Evolutionary conservation across 306 rosid genomes (phyloP), one percentile per base, ranked within the genome.

Genomic region (Oemleria cerasiformis): DNA sequence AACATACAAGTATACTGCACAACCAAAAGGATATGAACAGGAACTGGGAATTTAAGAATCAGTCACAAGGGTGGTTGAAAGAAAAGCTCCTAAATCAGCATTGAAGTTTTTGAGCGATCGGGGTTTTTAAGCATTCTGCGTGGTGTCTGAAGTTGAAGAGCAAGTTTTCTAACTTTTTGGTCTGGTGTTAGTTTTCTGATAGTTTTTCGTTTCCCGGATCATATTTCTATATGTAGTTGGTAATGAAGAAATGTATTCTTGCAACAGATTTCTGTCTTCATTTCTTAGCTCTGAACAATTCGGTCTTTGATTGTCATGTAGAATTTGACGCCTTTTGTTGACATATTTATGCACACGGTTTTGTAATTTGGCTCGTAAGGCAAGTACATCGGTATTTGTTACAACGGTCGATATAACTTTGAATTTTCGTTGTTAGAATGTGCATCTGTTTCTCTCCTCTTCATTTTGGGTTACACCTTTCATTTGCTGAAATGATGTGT

Each of bases 131-230:
- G 50, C 39, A 2, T 68, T 67, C 40, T 68, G 9, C 63, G 5
- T 5, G 73, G 38, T 69, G 63, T 69, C 63, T 40, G 23, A 20
- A 7, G 30, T 20, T 51, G 54, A 70, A 14, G 13, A 70, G 41
- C 17, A 5, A 42, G 17, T 42, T 53, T 8, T 25, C 54, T 11
- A n/a, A 41, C 12, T 21, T 54, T 7, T 10, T 3, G 11, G 21
- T 54, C 16, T 8, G 0, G 23, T 7, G 8, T 41, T 39, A 7
- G 0, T 6, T 16, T 40, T 40, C 19, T 12, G 0, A 13, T 14
- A 13, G 6, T 51, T 51, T 7, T 51, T 51, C 3, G 6, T 51
- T 17, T 51, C n/a, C 57, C 57, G 7, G 4, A 7, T n/a, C 57
- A n/a, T 17, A 51, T 17, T 16, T 8, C 3, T 16, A 4, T 51